phyloP scores from a whole-genome alignment of 116 monocot species.

The Phalaenopsis hybrid region DNA sequence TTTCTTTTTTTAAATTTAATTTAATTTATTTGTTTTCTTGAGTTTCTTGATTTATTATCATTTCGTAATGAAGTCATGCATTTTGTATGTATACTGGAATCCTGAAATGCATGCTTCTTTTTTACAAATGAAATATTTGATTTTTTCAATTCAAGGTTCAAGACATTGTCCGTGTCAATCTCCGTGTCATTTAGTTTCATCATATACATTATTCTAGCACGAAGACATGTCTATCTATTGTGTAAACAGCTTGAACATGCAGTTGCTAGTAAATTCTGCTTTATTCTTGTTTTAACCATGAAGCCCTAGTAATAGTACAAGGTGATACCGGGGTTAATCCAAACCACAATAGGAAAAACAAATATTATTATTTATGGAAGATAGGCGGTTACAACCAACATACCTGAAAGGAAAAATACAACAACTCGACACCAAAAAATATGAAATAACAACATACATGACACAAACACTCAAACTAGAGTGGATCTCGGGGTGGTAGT shows the following conservation, averaged over 20 bases:
- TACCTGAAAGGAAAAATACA: too few relatives aligned
- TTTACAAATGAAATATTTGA: background rate
- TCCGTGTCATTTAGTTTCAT: background rate
- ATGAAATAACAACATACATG: too few relatives aligned
- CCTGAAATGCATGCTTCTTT: background rate
- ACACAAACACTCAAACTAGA: too few relatives aligned
- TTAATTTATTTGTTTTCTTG: background rate
- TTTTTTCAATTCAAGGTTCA: background rate
- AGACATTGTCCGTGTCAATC: background rate
- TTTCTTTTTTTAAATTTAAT: background rate
- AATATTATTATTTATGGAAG: too few relatives aligned
- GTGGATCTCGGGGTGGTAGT: too few relatives aligned
- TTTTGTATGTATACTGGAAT: background rate
- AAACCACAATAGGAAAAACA: too few relatives aligned
- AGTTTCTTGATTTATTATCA: conserved; percentile 3
- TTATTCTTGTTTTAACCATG: background rate
- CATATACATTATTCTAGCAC: background rate
- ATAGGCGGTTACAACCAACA: too few relatives aligned
- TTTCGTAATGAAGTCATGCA: background rate
- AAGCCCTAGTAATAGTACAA: background rate
- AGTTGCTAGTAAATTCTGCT: background rate
- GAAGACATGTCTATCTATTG: background rate
- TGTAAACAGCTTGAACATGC: background rate
- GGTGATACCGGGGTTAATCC: background rate
- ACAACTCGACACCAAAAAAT: too few relatives aligned